Conservation (phyloP, 345 rosid genomes). For the Cardamine occulta region DNA sequence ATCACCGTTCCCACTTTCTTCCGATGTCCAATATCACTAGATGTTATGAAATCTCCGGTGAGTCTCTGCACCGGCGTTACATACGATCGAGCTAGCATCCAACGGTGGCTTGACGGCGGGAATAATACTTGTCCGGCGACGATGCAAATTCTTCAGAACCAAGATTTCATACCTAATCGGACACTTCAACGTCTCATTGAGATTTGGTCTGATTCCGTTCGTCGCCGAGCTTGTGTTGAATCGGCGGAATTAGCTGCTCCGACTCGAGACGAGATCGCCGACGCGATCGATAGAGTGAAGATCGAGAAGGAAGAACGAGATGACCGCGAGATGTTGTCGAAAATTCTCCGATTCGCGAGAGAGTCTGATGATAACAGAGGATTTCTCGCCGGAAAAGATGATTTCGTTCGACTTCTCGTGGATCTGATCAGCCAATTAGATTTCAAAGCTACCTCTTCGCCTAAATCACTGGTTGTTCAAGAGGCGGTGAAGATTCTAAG, state of each 20-base stretch:
- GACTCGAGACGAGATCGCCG: constrained; percentile 51
- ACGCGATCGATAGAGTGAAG: constrained; percentile 45
- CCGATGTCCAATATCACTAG: constrained; percentile 88
- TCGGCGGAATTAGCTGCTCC: constrained; percentile 34
- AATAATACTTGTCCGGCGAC: constrained; percentile 93
- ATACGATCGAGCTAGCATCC: constrained; percentile 88
- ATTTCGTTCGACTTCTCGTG: constrained; percentile 55
- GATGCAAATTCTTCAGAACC: constrained; percentile 82
- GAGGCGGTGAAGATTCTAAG: constrained; percentile 58
- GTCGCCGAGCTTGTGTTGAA: constrained; percentile 34
- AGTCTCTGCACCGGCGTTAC: constrained; percentile 97
- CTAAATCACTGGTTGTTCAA: constrained; percentile 49
- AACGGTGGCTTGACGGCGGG: constrained; percentile 89
- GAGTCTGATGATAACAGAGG: constrained; percentile 67
- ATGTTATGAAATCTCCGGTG: constrained; percentile 95
- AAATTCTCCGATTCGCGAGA: constrained; percentile 51
- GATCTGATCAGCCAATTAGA: constrained; percentile 52
- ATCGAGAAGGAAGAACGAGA: constrained; percentile 21
- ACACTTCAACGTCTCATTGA: constrained; percentile 77
- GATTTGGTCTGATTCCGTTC: constrained; percentile 76
- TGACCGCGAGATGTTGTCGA: constrained; percentile 39
- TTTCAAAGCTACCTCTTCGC: constrained; percentile 24
- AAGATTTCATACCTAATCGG: constrained; percentile 79
- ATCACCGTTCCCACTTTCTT: constrained; percentile 77
- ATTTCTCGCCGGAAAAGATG: constrained; percentile 64